phyloP scores from a whole-genome alignment of 2,329 filamentous ascomycete species.

The Neoscytalidium dimidiatum region DNA sequence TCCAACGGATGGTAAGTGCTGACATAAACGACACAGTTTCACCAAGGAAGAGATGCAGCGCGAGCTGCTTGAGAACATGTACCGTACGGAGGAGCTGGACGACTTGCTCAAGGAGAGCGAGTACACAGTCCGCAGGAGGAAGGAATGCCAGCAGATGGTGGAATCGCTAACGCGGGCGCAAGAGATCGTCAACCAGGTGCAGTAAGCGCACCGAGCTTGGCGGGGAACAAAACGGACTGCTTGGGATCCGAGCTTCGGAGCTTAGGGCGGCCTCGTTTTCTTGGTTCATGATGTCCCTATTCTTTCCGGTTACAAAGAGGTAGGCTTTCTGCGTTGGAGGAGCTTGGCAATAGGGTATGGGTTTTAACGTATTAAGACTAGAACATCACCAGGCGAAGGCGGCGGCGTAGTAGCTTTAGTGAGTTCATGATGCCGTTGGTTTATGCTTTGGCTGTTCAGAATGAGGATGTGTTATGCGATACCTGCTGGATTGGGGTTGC shows the following conservation, averaged over 20 bases:
- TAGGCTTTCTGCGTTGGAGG: slow-evolving; percentile 13
- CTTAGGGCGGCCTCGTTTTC: neutral
- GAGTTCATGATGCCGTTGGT: slow-evolving; percentile 10
- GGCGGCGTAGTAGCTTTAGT: slow-evolving; percentile 14
- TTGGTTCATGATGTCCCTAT: slow-evolving; percentile 11
- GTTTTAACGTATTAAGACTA: slow-evolving; percentile 18
- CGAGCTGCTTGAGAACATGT: slow-evolving; percentile 96
- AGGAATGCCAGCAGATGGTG: slow-evolving; percentile 99
- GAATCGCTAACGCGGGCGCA: slow-evolving; percentile 86
- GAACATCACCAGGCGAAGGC: slow-evolving; percentile 15
- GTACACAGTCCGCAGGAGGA: slow-evolving; percentile 89
- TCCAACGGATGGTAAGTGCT: neutral
- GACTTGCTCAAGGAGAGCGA: slow-evolving; percentile 97
- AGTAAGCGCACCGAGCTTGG: slow-evolving; percentile 37
- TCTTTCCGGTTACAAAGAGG: slow-evolving; percentile 7
- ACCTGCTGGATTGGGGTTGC: neutral
- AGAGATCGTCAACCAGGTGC: slow-evolving; percentile 88
- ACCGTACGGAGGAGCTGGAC: slow-evolving; percentile 85
- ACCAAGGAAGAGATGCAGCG: slow-evolving; percentile 99
- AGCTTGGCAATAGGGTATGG: slow-evolving; percentile 2
- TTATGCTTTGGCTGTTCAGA: slow-evolving; percentile 7
- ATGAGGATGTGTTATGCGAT: slow-evolving; percentile 13
- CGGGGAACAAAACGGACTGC: neutral
- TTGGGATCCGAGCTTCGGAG: neutral
- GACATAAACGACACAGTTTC: slow-evolving; percentile 56